Evolutionary conservation across 352 stramenopile genomes (phyloP), one percentile per base, ranked within the genome.

Genomic region (Phytophthora constricta): DNA sequence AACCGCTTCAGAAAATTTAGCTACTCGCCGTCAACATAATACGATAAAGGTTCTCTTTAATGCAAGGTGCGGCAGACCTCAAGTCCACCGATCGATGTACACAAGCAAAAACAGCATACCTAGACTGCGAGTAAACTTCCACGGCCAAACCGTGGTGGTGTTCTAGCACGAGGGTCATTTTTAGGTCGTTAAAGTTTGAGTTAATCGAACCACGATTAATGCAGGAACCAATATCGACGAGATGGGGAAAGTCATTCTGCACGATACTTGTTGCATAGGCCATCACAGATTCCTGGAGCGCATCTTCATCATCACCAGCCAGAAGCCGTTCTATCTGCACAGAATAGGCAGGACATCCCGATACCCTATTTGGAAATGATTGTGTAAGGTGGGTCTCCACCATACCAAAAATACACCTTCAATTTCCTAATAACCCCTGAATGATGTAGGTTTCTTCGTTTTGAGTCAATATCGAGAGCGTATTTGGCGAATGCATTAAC

Each of bases 391-490:
- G 47, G 3, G 47, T 53, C 16, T 53, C 47, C 1, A 65, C 39
- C 58, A 65, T 58, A 17, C 58, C 58, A 5, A 58, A n/a, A 58
- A 20, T 52, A 65, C 0, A 46, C 47, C 14, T 33, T 51, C 1
- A 65, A 23, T 19, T 52, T 25, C 1, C 57, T 46, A 27, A 65
- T 41, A 1, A 65, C 22, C 47, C 58, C 3, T 23, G 25, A 47
- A 46, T 16, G 23, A 5, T 13, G 58, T 1, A 28, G 8, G 10
- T 17, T 58, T 58, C 0, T 25, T 19, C n/a, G 47, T 53, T 1
- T 7, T n/a, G 0, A 47, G 47, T 65, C 27, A 2, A 65, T 65
- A 2, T 34, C 58, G 17, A 65, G 9, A n/a, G 20, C 47, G 11
- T 47, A 45, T 45, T 16, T 10, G 3, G 58, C 53, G 13, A 48